Conservation (phyloP, 257 asterid species). For the Fraxinus pennsylvanica region DNA sequence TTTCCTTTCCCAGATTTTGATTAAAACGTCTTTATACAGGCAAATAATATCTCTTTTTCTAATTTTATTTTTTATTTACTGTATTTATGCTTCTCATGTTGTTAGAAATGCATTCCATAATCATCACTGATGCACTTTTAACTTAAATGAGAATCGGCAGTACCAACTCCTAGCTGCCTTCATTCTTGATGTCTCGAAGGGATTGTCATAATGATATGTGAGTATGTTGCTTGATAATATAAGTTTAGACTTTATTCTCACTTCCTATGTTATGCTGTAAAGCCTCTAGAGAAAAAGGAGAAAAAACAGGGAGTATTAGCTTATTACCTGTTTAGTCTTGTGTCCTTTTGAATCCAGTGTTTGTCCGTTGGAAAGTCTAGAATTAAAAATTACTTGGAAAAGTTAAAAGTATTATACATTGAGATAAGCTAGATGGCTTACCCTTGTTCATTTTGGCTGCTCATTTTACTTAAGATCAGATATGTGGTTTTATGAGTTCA, state of each 20-base stretch:
- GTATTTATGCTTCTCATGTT: not conserved
- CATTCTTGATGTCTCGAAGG: not conserved
- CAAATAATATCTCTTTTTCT: not conserved
- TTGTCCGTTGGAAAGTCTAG: not conserved
- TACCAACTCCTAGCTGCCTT: not conserved
- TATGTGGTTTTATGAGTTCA: not conserved
- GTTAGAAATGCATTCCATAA: not conserved
- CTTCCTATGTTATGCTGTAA: not conserved
- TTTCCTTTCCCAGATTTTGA: not conserved
- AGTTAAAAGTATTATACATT: not conserved
- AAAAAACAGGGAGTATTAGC: not conserved
- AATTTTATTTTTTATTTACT: not conserved
- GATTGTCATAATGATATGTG: not conserved
- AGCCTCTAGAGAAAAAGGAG: not conserved
- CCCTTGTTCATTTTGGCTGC: not conserved
- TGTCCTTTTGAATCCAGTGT: not conserved
- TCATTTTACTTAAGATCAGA: not conserved
- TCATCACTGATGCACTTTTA: not conserved
- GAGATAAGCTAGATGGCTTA: not conserved
- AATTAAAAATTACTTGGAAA: not conserved
- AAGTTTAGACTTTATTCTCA: not conserved
- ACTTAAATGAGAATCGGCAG: not conserved
- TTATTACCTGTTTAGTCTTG: not conserved
- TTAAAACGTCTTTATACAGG: not conserved
- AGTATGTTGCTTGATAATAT: not conserved